Evolutionary conservation across 2,329 filamentous ascomycete genomes (phyloP).

Genomic region (Xylogone sp.): DNA sequence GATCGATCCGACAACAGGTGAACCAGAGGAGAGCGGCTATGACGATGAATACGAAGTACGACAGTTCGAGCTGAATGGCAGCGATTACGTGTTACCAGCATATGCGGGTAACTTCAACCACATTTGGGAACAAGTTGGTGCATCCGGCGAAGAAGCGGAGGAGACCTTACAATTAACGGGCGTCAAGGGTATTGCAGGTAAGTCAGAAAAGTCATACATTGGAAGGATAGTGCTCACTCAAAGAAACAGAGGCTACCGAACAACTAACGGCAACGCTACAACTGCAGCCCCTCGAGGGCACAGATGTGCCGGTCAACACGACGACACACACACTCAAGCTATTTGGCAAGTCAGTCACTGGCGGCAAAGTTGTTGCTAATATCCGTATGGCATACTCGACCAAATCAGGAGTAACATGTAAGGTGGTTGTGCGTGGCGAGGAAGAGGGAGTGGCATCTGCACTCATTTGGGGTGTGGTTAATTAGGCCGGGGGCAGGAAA

Average conservation of each 20-base stretch:
- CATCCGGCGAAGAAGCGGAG: constrained; percentile 82
- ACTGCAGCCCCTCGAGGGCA: constrained; percentile 90
- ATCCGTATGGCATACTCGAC: constrained; percentile 92
- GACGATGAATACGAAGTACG: constrained; percentile 98
- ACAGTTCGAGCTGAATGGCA: constrained; percentile 84
- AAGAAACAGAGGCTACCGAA: constrained; percentile 82
- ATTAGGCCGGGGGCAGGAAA: neutral
- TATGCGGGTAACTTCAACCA: constrained; percentile 95
- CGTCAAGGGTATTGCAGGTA: constrained; percentile 90
- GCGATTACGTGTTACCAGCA: constrained; percentile 89
- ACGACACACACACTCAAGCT: constrained; percentile 94
- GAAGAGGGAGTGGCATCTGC: constrained; percentile 86
- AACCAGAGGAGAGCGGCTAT: constrained; percentile 88
- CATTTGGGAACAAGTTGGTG: constrained; percentile 89
- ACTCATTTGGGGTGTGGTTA: constrained; percentile 77
- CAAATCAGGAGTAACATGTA: constrained; percentile 92
- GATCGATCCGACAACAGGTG: constrained; percentile 89
- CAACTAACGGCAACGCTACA: constrained; percentile 82
- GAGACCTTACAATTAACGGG: constrained; percentile 87
- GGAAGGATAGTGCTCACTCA: neutral
- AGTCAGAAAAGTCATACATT: constrained; percentile 2
- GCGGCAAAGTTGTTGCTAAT: constrained; percentile 81
- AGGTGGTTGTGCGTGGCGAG: constrained; percentile 88
- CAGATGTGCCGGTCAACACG: constrained; percentile 82
- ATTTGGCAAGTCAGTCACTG: constrained; percentile 89